Conservation (phyloP, 768 basidiomycete species). For the Boletellus emodensis region DNA sequence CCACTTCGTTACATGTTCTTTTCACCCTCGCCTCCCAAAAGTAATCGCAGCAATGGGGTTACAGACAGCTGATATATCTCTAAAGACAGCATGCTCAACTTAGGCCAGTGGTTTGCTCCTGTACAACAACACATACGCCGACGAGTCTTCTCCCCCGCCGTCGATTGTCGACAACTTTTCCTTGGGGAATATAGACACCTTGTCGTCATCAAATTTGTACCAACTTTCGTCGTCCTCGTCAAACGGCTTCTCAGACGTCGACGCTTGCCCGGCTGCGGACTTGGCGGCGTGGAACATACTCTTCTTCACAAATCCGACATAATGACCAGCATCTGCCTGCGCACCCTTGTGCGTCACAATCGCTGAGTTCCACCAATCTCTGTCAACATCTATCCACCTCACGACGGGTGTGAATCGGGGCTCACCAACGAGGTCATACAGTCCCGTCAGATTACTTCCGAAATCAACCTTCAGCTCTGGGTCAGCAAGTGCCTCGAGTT, state of each 20-base stretch:
- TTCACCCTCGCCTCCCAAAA: neutral
- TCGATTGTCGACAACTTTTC: slow-evolving; percentile 84
- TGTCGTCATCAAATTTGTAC: slow-evolving; percentile 98
- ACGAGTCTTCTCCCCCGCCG: slow-evolving; percentile 89
- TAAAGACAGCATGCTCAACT: slow-evolving; percentile 4
- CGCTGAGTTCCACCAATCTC: slow-evolving; percentile 41
- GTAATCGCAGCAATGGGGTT: slow-evolving; percentile 8
- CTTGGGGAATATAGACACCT: slow-evolving; percentile 78
- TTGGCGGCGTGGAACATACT: slow-evolving; percentile 51
- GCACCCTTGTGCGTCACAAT: slow-evolving; percentile 98
- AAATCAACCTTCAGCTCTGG: slow-evolving; percentile 60
- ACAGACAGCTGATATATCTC: slow-evolving; percentile 16
- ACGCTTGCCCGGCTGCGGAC: slow-evolving; percentile 1
- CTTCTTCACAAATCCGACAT: slow-evolving; percentile 89
- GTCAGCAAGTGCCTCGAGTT: slow-evolving; percentile 62
- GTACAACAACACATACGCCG: slow-evolving; percentile 88
- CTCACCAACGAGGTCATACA: slow-evolving; percentile 91
- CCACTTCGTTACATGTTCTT: slow-evolving; percentile 4
- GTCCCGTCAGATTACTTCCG: slow-evolving; percentile 70
- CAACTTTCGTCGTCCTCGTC: slow-evolving; percentile 74
- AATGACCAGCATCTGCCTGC: slow-evolving; percentile 92
- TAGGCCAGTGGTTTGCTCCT: slow-evolving; percentile 51
- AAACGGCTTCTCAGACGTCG: slow-evolving; percentile 16
- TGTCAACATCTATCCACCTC: neutral
- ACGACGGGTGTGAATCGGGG: slow-evolving; percentile 5